Base-by-base conservation (phyloP, 352 stramenopile species). In the Achlya hypogyna region DNA sequence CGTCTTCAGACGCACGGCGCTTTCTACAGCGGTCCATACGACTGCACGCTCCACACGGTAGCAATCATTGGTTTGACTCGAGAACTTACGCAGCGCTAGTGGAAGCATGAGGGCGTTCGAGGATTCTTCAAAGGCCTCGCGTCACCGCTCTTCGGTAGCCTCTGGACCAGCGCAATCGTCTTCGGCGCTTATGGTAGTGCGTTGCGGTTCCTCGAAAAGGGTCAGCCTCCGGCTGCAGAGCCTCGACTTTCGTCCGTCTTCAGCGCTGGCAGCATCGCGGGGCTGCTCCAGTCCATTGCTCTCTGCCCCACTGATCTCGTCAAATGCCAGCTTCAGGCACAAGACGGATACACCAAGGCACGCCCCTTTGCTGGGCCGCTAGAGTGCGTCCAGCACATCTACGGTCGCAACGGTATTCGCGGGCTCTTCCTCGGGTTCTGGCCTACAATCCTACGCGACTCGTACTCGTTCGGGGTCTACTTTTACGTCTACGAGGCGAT, bases 121-220 rank as follows among this genome's bases (percentile, higher is more conserved):
- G 86, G 86, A 1, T 91, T 93, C 64, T 95, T 93, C 78, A 95
- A 93, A 66, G 86, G 86, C 47, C 81, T 95, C 76, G 68, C 75
- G 34, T 95, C 86, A 31, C 86, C 86, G 47, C 74, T 95, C 14
- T 77, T 95, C 40, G 83, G 84, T 42, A 95, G 82, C 54, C 84
- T 84, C 20, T 87, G 79, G 63, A 92, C 82, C n/a, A 95, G 91
- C 69, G 86, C 86, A 29, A 85, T 93, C 63, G 87, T 95, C 78
- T 95, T 95, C 70, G 82, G 82, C 10, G 75, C 79, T 12, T 92
- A 93, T 45, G 86, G 92, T 69, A 79, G 79, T 58, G 86, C 79
- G 52, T 70, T 92, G 12, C 78, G 77, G 18, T 52, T 75, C 28
- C 22, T 70, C 29, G 51, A 65, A 28, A 27, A 12, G 5, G 31